Percentiles rank a stretch among this genome's conserved stretches.
phyloP scores from a whole-genome alignment of 2,329 filamentous ascomycete genomes.

The Diaporthe vaccinii region DNA sequence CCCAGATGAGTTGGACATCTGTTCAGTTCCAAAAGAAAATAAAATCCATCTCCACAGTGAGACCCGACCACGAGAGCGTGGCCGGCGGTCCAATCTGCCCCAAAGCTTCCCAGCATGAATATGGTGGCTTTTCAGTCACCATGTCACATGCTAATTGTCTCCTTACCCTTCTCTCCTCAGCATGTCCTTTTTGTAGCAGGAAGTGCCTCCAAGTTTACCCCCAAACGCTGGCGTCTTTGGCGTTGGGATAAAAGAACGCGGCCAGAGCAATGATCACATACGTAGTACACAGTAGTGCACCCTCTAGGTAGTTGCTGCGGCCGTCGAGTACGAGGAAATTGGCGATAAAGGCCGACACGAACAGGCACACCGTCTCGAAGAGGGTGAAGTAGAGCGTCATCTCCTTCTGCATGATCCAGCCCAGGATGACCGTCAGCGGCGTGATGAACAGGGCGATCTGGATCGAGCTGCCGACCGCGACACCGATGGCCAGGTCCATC shows the following conservation, averaged over 20 bases:
- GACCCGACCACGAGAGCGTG: neutral
- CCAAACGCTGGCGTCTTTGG: slow-evolving; percentile 57
- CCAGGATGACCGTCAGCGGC: slow-evolving; percentile 77
- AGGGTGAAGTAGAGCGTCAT: slow-evolving; percentile 88
- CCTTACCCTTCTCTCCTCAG: too few species aligned
- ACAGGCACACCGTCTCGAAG: slow-evolving; percentile 90
- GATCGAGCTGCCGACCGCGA: slow-evolving; percentile 78
- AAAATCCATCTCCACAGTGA: neutral
- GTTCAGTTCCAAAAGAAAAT: slow-evolving; percentile 13
- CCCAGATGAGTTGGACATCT: slow-evolving; percentile 42
- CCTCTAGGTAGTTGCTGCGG: slow-evolving; percentile 88
- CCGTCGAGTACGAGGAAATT: slow-evolving; percentile 90
- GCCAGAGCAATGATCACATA: slow-evolving; percentile 78
- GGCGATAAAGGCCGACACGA: slow-evolving; percentile 86
- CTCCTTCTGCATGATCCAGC: slow-evolving; percentile 77
- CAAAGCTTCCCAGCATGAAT: neutral
- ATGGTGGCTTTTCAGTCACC: neutral
- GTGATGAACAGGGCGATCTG: slow-evolving; percentile 81
- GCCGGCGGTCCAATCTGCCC: neutral
- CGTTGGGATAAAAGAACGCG: slow-evolving; percentile 75
- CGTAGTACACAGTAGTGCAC: slow-evolving; percentile 75
- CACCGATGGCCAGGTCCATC: slow-evolving; percentile 81
- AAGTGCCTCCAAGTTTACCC: neutral
- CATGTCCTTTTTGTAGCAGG: too few species aligned
- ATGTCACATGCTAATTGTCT: neutral